A percentile compares a stretch with the other conserved stretches of the same genome.
Conservation (phyloP, 169 alveolate genomes). For the Fabrea salina region DNA sequence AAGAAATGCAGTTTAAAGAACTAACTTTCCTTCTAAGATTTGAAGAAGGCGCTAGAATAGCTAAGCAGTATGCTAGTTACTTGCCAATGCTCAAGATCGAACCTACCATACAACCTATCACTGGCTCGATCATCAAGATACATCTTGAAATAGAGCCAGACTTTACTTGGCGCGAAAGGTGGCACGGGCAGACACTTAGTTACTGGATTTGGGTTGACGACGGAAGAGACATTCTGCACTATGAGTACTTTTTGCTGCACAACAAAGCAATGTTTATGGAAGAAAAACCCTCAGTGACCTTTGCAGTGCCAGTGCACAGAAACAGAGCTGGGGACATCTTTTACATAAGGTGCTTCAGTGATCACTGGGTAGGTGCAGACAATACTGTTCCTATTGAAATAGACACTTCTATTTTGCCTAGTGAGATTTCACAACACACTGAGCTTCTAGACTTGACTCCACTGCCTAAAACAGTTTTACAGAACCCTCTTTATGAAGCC, state of each 20-base stretch:
- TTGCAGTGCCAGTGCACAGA: constrained; percentile 50
- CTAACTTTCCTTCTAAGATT: constrained; percentile 49
- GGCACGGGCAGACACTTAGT: constrained; percentile 83
- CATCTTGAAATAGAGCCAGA: constrained; percentile 73
- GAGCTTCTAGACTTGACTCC: constrained; percentile 86
- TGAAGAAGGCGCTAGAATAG: constrained; percentile 57
- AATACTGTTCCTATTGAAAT: constrained; percentile 31
- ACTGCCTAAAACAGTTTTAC: constrained; percentile 64
- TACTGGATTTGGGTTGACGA: constrained; percentile 88
- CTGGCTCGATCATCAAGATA: constrained; percentile 81
- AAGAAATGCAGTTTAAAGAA: constrained; percentile 24
- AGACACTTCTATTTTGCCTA: constrained; percentile 29
- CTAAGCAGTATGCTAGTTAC: constrained; percentile 60
- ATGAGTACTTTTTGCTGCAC: constrained; percentile 72
- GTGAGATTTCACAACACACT: constrained; percentile 45
- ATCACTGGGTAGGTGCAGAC: constrained; percentile 32
- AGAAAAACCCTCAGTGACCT: constrained; percentile 44
- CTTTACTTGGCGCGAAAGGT: constrained; percentile 86
- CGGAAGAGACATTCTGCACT: constrained; percentile 84
- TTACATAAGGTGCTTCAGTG: constrained; percentile 51
- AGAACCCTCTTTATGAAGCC: neutral
- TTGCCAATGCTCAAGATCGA: constrained; percentile 84
- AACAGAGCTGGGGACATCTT: constrained; percentile 31
- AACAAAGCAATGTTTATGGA: constrained; percentile 54
- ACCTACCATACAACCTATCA: constrained; percentile 77